Percentiles rank a stretch among this genome's conserved stretches.
Conservation (phyloP, 2,329 filamentous ascomycete genomes). For the Aquanectria penicillioides region DNA sequence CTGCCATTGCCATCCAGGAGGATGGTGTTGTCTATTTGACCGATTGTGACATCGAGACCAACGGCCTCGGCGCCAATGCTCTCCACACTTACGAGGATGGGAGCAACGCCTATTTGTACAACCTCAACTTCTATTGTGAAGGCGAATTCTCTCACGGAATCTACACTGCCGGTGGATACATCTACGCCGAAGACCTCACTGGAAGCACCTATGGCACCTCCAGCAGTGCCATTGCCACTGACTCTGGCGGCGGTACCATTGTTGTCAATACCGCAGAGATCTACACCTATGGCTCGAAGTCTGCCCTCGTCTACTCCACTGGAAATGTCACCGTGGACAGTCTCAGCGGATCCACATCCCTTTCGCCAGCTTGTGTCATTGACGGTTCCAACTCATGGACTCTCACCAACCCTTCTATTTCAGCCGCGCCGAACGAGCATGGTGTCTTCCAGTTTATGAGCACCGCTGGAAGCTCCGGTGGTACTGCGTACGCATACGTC, state of each 20-base stretch:
- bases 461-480: background rate
- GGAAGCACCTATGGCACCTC: slow-evolving; percentile 16
- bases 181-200: slow-evolving; percentile 14
- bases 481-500: slow-evolving; percentile 10
- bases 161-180: slow-evolving; percentile 13
- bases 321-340: slow-evolving; percentile 12
- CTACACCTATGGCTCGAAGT: slow-evolving; percentile 10
- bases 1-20: slow-evolving; percentile 12
- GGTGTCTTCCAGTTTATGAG: slow-evolving; percentile 21
- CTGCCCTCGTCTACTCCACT: slow-evolving; percentile 12
- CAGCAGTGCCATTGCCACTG: slow-evolving; percentile 10
- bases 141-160: slow-evolving; percentile 13
- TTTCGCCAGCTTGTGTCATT: slow-evolving; percentile 12
- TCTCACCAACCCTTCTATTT: slow-evolving; percentile 3
- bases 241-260: slow-evolving; percentile 10
- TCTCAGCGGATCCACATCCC: background rate
- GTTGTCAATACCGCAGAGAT: background rate
- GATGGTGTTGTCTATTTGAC: slow-evolving; percentile 12
- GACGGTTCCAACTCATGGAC: slow-evolving; percentile 18
- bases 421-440: slow-evolving; percentile 8
- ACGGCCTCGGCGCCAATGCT: slow-evolving; percentile 8
- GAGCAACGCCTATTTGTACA: slow-evolving; percentile 11
- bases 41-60: slow-evolving; percentile 12
- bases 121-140: slow-evolving; percentile 5
- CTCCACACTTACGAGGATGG: slow-evolving; percentile 14